phyloP scores from a whole-genome alignment of 139 green algal genomes.

The Mychonastes homosphaera region DNA sequence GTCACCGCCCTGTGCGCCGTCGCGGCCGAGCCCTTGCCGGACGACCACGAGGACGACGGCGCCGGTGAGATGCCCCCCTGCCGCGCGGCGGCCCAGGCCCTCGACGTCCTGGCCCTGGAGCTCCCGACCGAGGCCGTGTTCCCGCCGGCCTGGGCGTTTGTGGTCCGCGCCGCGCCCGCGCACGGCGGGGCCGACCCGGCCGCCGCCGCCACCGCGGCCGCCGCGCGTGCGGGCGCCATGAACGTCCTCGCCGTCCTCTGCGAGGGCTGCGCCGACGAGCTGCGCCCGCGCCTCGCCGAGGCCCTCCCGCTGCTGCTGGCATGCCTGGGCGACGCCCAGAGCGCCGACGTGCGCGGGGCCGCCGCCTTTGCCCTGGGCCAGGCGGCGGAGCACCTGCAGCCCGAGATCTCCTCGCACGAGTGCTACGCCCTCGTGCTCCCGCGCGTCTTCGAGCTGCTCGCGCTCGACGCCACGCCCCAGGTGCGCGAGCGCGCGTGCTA shows the following conservation, averaged over 20 bases:
- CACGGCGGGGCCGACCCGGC: neutral
- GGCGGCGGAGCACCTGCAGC: constrained; percentile 56
- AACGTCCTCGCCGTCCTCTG: constrained; percentile 35
- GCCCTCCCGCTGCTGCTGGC: constrained; percentile 38
- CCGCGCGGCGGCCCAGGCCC: constrained; percentile 29
- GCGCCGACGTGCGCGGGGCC: constrained; percentile 36
- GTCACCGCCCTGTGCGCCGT: constrained; percentile 48
- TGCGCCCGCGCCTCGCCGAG: constrained; percentile 31
- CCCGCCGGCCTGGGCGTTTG: constrained; percentile 24
- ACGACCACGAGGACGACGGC: constrained; percentile 25
- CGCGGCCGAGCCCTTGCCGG: constrained; percentile 31
- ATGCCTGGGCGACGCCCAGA: constrained; percentile 28
- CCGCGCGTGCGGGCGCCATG: constrained; percentile 29
- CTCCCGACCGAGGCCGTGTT: constrained; percentile 38
- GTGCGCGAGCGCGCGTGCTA: constrained; percentile 53
- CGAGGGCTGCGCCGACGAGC: constrained; percentile 51
- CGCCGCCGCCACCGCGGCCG: constrained; percentile 13
- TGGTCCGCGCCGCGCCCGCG: neutral
- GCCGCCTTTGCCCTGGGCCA: constrained; percentile 60
- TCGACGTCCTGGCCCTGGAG: constrained; percentile 51
- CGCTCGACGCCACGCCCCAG: constrained; percentile 14
- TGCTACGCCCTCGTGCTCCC: constrained; percentile 47
- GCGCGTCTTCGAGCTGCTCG: constrained; percentile 29
- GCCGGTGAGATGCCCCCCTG: constrained; percentile 21
- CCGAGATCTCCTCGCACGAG: constrained; percentile 47